Evolutionary conservation across 176 grass and related monocot species (phyloP), one percentile per base, ranked within the genome.

Genomic region (Saccharum spontaneum): DNA sequence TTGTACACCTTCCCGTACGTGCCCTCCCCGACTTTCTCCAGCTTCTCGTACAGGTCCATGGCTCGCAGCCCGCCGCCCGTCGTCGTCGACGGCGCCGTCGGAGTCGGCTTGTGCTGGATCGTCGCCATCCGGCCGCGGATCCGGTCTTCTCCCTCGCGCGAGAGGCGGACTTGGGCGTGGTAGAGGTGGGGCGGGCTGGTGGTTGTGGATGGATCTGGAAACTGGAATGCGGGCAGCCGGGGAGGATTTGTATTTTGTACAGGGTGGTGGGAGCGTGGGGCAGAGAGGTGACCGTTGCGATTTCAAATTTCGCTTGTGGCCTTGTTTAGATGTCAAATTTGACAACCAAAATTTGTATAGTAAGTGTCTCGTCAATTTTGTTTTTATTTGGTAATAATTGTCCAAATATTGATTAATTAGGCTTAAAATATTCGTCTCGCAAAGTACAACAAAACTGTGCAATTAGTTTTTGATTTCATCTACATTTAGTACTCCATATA

Each of bases 1-100:
- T 92, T 97, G 94, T 99, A 99, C 71, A 99, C 97, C 94, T 99
- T 99, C 11, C 97, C 97, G 69, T 99, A 99, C 49, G 97, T 99
- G 36, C 97, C 97, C 87, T 99, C 97, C 22, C 97, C 97, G 4
- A 99, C 97, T 82, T 99, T 99, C 97, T 99, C 97, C 79, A 99
- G 80, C 87, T 99, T 99, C 94, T 99, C 97, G 84, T 99, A 99
- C 84, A 90, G 83, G 63, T 99, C 97, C 97, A 92, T 99, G 13
- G 93, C 93, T 72, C 94, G 91, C n/a, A 78, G 67, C 30, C 43
- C 88, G 24, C 37, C 88, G 22, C 62, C 85, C 36, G 45, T 55
- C 20, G 59, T 67, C 76, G 40, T 82, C 33, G 68, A 8, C 31
- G 83, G 6, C 75, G 44, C 28, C 28, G 78, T 26, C 59, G 59